Evolutionary conservation across 306 rosid species (phyloP).

Genomic region (Cicer chorassanicum): DNA sequence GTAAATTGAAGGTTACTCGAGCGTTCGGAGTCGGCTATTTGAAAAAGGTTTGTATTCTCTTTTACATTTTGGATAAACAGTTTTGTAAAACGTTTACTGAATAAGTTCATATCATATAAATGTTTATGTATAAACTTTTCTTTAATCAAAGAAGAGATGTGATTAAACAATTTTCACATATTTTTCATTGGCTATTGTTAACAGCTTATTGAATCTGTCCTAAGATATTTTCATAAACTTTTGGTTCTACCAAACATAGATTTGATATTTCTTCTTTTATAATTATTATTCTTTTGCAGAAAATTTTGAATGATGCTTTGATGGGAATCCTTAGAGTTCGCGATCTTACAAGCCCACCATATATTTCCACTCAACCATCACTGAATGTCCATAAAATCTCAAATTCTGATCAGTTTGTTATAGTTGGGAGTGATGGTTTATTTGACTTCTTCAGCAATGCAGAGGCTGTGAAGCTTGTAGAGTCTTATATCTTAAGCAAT

Average conservation of each 20-base stretch:
- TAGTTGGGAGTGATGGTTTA: constrained; percentile 93
- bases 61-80: not conserved
- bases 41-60: constrained; percentile 70
- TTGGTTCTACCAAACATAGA: not conserved
- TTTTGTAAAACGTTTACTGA: not conserved
- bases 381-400: constrained; percentile 78
- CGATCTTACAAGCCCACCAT: constrained; percentile 91
- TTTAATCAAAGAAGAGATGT: not conserved
- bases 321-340: constrained; percentile 97
- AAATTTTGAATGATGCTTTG: constrained; percentile 88
- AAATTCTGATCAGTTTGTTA: constrained; percentile 69
- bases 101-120: not conserved
- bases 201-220: not conserved
- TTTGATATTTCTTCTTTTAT: constrained; percentile 1
- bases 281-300: constrained; percentile 53
- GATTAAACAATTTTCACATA: not conserved
- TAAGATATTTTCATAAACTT: not conserved
- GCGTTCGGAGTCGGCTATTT: constrained; percentile 98
- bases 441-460: constrained; percentile 94
- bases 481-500: constrained; percentile 71
- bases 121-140: not conserved
- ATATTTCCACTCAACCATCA: constrained; percentile 82
- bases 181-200: not conserved
- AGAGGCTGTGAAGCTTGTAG: constrained; percentile 79
- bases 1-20: constrained; percentile 93